These are phyloP conservation scores for Lactarius trivialis DNA, from an alignment of 768 basidiomycete species.

Conservation along the genomic window DNA sequence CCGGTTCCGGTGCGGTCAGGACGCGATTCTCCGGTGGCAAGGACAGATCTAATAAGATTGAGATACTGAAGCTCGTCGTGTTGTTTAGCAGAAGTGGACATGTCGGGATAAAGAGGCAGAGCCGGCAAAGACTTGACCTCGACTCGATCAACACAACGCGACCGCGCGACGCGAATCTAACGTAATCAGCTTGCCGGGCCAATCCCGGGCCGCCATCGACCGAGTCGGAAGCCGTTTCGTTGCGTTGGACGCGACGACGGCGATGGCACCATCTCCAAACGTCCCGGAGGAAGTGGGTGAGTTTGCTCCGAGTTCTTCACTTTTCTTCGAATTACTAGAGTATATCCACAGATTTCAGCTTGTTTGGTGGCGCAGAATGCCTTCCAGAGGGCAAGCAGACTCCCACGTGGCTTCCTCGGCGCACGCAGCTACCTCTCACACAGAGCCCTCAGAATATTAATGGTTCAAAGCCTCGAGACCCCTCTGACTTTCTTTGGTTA, in stretches of 20 bases:
- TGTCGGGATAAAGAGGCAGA: not conserved
- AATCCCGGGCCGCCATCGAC: not conserved
- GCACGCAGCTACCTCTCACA: slow-evolving; percentile 42
- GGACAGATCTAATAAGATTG: slow-evolving; percentile 66
- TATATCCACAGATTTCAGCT: slow-evolving; percentile 55
- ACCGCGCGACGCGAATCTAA: slow-evolving; percentile 18
- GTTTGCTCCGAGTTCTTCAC: not conserved
- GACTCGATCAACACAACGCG: not conserved
- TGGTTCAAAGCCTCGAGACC: slow-evolving; percentile 60
- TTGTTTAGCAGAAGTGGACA: not conserved
- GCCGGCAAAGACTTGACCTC: not conserved
- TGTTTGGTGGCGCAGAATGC: slow-evolving; percentile 80
- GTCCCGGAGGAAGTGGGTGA: slow-evolving; percentile 19
- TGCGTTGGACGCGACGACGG: not conserved
- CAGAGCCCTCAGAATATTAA: slow-evolving; percentile 39
- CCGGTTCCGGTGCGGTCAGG: slow-evolving; percentile 95
- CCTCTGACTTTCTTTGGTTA: slow-evolving; percentile 88
- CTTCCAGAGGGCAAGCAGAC: slow-evolving; percentile 44
- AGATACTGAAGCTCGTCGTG: slow-evolving; percentile 93
- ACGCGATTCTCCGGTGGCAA: slow-evolving; percentile 68
- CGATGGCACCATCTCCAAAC: slow-evolving; percentile 22
- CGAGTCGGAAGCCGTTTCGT: no score
- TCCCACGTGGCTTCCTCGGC: slow-evolving; percentile 39
- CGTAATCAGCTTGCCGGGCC: not conserved
- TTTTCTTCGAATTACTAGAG: not conserved